A percentile compares a stretch with the other conserved stretches of the same genome.
Evolutionary conservation across 192 early-diverging fungal genomes (phyloP).

Genomic region (Coemansia sp.): DNA sequence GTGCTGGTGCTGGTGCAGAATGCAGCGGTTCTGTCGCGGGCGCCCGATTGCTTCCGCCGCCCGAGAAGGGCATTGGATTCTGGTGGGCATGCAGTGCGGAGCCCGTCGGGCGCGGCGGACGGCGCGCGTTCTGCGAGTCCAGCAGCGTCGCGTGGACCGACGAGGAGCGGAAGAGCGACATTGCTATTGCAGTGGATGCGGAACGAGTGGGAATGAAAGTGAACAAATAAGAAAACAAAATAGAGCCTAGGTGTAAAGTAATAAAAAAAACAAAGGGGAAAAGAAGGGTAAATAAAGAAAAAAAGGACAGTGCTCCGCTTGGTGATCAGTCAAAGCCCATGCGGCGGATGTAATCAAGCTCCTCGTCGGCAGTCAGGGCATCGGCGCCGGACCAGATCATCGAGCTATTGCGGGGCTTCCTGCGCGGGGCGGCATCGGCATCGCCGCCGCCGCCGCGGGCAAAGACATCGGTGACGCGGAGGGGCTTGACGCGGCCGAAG

Average conservation of each 20-base stretch:
- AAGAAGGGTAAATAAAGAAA: slow-evolving; percentile 20
- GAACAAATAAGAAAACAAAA: background rate
- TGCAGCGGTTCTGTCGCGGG: background rate
- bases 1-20: background rate
- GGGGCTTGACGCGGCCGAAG: slow-evolving; percentile 50
- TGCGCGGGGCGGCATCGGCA: slow-evolving; percentile 5
- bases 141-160: slow-evolving; percentile 14
- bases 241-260: background rate
- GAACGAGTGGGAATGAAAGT: background rate
- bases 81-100: background rate
- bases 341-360: slow-evolving; percentile 47
- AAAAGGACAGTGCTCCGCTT: background rate
- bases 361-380: slow-evolving; percentile 46
- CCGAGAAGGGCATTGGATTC: background rate
- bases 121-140: slow-evolving; percentile 3
- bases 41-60: background rate
- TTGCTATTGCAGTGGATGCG: background rate
- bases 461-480: slow-evolving; percentile 54
- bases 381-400: slow-evolving; percentile 56
- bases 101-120: background rate
- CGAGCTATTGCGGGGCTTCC: slow-evolving; percentile 51
- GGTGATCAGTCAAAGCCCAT: slow-evolving; percentile 50
- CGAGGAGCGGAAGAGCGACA: slow-evolving; percentile 29
- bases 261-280: slow-evolving; percentile 8
- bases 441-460: slow-evolving; percentile 13